Percentiles rank a stretch among this genome's conserved stretches.
phyloP scores from a whole-genome alignment of 257 asterid species.

The Paulownia fortunei region DNA sequence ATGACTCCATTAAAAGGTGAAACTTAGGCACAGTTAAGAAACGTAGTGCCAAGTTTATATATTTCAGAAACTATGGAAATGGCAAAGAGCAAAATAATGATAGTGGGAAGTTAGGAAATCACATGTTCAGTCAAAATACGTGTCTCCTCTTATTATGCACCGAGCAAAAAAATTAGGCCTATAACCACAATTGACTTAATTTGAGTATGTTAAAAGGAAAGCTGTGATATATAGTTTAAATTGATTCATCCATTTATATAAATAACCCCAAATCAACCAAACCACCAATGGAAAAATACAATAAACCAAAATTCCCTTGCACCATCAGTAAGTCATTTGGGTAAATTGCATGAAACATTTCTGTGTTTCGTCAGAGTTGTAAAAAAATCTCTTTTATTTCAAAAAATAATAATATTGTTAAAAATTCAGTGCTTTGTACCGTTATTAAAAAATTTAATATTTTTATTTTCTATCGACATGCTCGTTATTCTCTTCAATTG shows the following conservation, averaged over 20 bases:
- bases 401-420: too few species aligned
- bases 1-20: background rate
- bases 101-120: background rate
- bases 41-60: background rate
- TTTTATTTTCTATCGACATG: too few species aligned
- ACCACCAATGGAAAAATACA: background rate
- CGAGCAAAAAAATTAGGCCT: background rate
- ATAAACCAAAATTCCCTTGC: background rate
- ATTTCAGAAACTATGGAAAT: background rate
- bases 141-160: background rate
- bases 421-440: too few species aligned
- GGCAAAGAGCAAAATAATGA: slow-evolving; percentile 1
- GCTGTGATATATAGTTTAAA: background rate
- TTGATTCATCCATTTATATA: too few species aligned
- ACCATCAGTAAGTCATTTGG: background rate
- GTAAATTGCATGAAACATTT: too few species aligned
- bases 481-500: too few species aligned
- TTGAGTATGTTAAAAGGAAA: background rate
- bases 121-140: background rate
- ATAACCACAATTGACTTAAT: background rate
- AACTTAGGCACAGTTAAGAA: background rate
- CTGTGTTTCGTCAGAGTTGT: too few species aligned
- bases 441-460: too few species aligned
- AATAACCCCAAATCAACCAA: background rate
- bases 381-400: too few species aligned